Evolutionary conservation across 2,329 filamentous ascomycete species (phyloP).

Genomic region (Sarocladiaceae sp.): DNA sequence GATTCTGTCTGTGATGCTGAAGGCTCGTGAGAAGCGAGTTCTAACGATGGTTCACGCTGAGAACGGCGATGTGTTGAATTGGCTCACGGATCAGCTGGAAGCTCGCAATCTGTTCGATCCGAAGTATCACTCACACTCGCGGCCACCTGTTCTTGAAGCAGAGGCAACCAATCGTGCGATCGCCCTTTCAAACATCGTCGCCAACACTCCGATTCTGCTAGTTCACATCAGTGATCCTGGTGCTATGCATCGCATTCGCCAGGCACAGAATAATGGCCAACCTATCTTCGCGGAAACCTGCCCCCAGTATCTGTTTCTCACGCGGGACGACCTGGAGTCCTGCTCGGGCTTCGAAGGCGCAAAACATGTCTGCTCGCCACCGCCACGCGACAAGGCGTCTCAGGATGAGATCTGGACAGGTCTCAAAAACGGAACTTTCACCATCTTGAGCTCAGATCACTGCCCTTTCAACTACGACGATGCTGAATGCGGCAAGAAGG

Average conservation of each 20-base stretch:
- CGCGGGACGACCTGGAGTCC: slow-evolving; percentile 40
- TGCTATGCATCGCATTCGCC: slow-evolving; percentile 38
- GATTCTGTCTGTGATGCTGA: slow-evolving; percentile 44
- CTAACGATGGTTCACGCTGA: slow-evolving; percentile 51
- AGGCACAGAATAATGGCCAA: slow-evolving; percentile 39
- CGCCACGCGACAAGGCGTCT: slow-evolving; percentile 39
- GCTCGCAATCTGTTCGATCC: slow-evolving; percentile 39
- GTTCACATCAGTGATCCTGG: slow-evolving; percentile 45
- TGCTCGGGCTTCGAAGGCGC: slow-evolving; percentile 45
- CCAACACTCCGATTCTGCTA: slow-evolving; percentile 42
- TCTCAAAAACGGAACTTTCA: slow-evolving; percentile 44
- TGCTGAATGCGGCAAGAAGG: slow-evolving; percentile 38
- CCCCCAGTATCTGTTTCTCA: slow-evolving; percentile 50
- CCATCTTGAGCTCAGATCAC: slow-evolving; percentile 41
- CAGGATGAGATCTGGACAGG: slow-evolving; percentile 46
- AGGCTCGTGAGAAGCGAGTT: slow-evolving; percentile 38
- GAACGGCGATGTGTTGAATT: slow-evolving; percentile 46
- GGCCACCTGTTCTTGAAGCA: slow-evolving; percentile 42
- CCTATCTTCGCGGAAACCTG: slow-evolving; percentile 50
- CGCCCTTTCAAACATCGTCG: slow-evolving; percentile 39
- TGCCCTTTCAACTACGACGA: slow-evolving; percentile 45
- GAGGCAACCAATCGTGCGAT: slow-evolving; percentile 49
- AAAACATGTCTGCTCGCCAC: slow-evolving; percentile 49
- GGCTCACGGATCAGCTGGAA: slow-evolving; percentile 47
- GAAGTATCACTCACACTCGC: slow-evolving; percentile 43